Base-by-base conservation (phyloP, 2,329 filamentous ascomycete genomes). In the Penicillium fuscoglaucum region DNA sequence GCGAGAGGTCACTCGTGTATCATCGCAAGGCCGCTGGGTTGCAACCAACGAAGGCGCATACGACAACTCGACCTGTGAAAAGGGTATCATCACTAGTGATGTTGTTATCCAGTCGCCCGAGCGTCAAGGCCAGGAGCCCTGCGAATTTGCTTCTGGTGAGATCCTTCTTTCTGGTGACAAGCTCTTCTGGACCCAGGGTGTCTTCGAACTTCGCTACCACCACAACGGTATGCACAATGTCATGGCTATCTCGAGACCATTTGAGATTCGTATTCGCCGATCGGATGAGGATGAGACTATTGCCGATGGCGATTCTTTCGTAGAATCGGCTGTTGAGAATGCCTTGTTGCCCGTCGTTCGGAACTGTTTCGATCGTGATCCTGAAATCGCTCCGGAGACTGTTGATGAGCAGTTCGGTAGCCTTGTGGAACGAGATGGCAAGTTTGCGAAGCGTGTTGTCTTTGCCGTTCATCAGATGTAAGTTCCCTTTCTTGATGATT, bases 121-220 rank as follows among this genome's bases (percentile, higher is more conserved):
- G 41, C 75, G 76, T 29, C 63, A 77, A 63, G 78, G 80, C 68
- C 79, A 80, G 0, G 70, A 75, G 47, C 79, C 81, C 3, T 82
- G 83, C 4, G 78, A 90, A 57, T 82, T 87, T 63, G 84, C 91
- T 4, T 83, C 84, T 13, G 95, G 95, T 44, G 91, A 96, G 72
- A 88, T 98, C 70, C 76, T 91, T 13, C 98, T 99, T 71, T 82
- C 87, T 10, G 93, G 95, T 48, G 93, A 98, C 78, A 96, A 96
- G 77, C 83, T 97, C 2, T 99, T 91, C 88, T 99, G 95, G 95
- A 96, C 90, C 0, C 90, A 93, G 61, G 95, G 95, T 55, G 90
- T 96, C 3, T 99, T 96, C 70, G 95, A 99, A 71, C 96, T 99
- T 80, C 87, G 95, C 41, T 97, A 97, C 77, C 95, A 99, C 76